Evolutionary conservation across 139 green algal genomes (phyloP).

Genomic region (Chlamydomonas asymmetrica): DNA sequence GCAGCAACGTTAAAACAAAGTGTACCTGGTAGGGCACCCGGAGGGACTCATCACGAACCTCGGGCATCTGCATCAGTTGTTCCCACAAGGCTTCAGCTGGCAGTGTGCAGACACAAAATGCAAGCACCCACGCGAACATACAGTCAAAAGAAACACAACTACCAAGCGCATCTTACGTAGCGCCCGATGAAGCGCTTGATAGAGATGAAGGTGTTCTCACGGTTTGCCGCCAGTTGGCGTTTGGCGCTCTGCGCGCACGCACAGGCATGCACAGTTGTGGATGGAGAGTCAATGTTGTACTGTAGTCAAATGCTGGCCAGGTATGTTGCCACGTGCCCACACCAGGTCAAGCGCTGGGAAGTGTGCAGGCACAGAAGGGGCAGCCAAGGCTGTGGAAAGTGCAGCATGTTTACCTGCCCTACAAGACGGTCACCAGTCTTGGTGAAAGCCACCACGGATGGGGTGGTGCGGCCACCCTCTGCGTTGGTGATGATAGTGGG

Average conservation of each 20-base stretch:
- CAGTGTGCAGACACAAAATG: too few relatives aligned
- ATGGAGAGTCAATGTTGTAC: too few relatives aligned
- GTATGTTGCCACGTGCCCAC: too few relatives aligned
- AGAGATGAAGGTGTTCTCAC: constrained; percentile 99
- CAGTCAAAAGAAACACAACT: too few relatives aligned
- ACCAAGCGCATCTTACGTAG: too few relatives aligned
- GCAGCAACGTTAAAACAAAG: not conserved
- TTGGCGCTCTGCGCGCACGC: constrained; percentile 98
- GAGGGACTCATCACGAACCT: constrained; percentile 91
- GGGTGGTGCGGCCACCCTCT: constrained; percentile 95
- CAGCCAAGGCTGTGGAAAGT: too few relatives aligned
- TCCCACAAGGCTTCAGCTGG: too few relatives aligned
- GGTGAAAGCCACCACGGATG: constrained; percentile 96
- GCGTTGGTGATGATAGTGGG: constrained; percentile 98
- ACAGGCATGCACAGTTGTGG: too few relatives aligned
- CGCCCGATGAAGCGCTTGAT: constrained; percentile 99
- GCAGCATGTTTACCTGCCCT: constrained; percentile 81
- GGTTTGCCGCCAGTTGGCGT: constrained; percentile 97
- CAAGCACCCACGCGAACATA: too few relatives aligned
- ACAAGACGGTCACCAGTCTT: constrained; percentile 94
- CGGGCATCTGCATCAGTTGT: too few relatives aligned
- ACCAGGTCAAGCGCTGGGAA: too few relatives aligned
- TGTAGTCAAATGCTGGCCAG: not conserved
- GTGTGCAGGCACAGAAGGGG: not conserved
- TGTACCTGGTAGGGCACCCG: constrained; percentile 88